Evolutionary conservation across 2,329 filamentous ascomycete genomes (phyloP), one percentile per base, ranked within the genome.

Genomic region (Annulohypoxylon truncatum): DNA sequence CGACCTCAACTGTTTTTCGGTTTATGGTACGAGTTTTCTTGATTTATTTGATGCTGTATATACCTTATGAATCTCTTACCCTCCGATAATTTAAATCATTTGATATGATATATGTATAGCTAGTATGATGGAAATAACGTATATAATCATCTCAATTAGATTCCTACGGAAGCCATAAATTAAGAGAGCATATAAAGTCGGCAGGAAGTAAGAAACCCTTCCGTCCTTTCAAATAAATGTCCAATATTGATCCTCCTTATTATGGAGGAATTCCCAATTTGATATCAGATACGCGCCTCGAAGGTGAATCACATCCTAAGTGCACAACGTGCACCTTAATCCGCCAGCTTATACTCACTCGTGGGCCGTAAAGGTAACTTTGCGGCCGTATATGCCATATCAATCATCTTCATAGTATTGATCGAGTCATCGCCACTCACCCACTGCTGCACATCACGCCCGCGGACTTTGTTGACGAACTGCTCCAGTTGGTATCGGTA

Each of bases 401-500:
- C 81, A 42, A 82, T 74, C 71, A 78, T 78, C 71, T 69, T 75
- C 79, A 79, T 80, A 69, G 73, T 76, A 59, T 70, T 70, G 20
- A 82, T 74, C 6, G 76, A 79, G 51, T 81, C 78, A 53, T 75
- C 71, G 1, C 71, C 73, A 20, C 71, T 68, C 26, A 82, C 73
- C 80, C 80, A 82, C 20, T 78, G 71, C 1, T 66, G 73, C 8
- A 74, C 74, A 20, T 74, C 71, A 12, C 76, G 69, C 2, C 77
- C 78, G 38, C 77, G 77, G 26, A 82, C 68, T 44, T 68, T 74
- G 63, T 80, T 78, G 2, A 81, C 78, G 52, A 82, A 82, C 42
- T 77, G 73, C 67, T 82, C 79, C 4, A 82, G 72, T 69, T 79
- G 75, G 67, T 79, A 76, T 5, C 79, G 75, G 61, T 81, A 82